Evolutionary conservation across 805 yeast species (phyloP), one percentile per base, ranked within the genome.

Genomic region (Candida cerambycidarum): DNA sequence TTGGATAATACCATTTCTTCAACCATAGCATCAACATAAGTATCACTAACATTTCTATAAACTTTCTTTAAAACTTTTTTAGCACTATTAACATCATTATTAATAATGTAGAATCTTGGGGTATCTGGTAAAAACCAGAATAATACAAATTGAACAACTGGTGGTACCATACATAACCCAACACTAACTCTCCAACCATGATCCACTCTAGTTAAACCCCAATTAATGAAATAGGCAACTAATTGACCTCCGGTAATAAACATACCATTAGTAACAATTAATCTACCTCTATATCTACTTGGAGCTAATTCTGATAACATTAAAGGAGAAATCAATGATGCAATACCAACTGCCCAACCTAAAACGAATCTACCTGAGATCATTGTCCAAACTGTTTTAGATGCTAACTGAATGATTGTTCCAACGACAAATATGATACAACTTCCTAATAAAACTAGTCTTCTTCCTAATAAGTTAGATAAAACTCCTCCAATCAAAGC

Each of bases 311-410:
- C 99, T 43, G 89, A 75, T 48, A 92, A 85, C 73, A 89, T 90
- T 44, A 92, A 72, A 1, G 99, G 99, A n/a, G 98, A 89, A 43
- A 89, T 84, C 41, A 92, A 71, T 2, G 97, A 89, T 1, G 97
- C 98, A 42, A 87, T 77, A 53, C 99, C 99, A 19, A 92, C 97
- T 54, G 97, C 98, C 63, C 87, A 86, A 13, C 99, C 99, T 84
- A 93, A 86, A 37, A 92, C 72, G 51, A 93, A 83, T 61, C 98
- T 78, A 33, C 98, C 99, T 11, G 69, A 82, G 49, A 88, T 83
- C 98, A 92, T 92, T 34, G 85, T 82, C 95, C 97, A 88, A 46
- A 89, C 83, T 3, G 82, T 71, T 42, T 79, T 78, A 7, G 97
- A 80, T 23, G 83, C 86, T 45, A 93, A 79, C 68, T 92, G 99